Percentiles rank a stretch among this genome's conserved stretches.
These are phyloP conservation scores for Arthromyces matolae DNA, from an alignment of 768 basidiomycete genomes.

Conservation along the genomic window DNA sequence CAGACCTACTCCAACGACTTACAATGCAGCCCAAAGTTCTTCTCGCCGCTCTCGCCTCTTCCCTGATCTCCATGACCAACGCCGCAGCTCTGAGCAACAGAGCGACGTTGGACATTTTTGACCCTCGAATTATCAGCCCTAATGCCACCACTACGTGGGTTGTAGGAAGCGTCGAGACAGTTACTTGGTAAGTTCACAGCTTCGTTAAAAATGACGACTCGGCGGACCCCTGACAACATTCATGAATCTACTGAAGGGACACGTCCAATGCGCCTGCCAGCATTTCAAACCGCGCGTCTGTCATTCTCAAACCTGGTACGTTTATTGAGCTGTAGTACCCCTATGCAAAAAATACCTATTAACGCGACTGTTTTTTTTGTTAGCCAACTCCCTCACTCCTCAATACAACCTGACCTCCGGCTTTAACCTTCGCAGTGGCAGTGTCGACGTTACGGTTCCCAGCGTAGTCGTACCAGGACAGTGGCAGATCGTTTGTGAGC, in stretches of 20 bases:
- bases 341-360: not conserved
- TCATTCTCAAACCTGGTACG: conserved; percentile 29
- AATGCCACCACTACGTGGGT: conserved; percentile 23
- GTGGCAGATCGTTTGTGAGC: conserved; percentile 1
- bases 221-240: not conserved
- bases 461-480: too few species aligned
- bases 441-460: conserved; percentile 33
- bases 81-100: conserved; percentile 16
- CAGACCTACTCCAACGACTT: too few species aligned
- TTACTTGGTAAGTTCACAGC: conserved; percentile 25
- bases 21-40: conserved; percentile 15
- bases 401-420: conserved; percentile 20
- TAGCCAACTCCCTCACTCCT: too few species aligned
- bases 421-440: conserved; percentile 35
- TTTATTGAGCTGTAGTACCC: not conserved
- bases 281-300: conserved; percentile 36
- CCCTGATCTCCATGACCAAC: conserved; percentile 18
- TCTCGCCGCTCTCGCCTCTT: conserved; percentile 20
- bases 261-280: conserved; percentile 32
- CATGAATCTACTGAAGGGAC: conserved; percentile 27
- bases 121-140: conserved; percentile 26
- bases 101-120: conserved; percentile 24
- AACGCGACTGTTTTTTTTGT: conserved; percentile 3
- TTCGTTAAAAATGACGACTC: not conserved
- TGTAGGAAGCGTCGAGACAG: conserved; percentile 21